Base-by-base conservation (phyloP, 192 early-diverging fungal species). In the Backusella liffmaniae region DNA sequence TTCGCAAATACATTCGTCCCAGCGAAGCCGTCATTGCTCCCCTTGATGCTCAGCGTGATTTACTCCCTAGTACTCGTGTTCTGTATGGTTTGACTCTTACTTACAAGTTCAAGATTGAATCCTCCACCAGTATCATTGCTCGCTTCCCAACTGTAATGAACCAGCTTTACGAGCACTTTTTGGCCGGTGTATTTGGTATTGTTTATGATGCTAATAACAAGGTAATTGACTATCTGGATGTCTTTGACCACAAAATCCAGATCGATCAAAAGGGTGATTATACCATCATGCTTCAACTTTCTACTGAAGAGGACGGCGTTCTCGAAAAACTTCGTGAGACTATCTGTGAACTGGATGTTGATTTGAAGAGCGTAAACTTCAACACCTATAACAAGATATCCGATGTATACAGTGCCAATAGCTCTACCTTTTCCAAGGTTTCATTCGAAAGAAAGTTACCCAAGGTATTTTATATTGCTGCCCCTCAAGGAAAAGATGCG, bases 171-270 rank as follows among this genome's bases (percentile, higher is more conserved):
- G 98, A 96, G 73, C 86, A 82, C 70, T 92, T 87, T 74, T 76
- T 93, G 5, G 92, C 94, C 42, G 87, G 90, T 75, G 87, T 95
- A 26, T 83, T 86, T 74, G 79, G 85, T 34, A 86, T 91, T 35
- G 36, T 99, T 4, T 96, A 90, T 77, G 95, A 99, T 79, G 84
- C 83, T 13, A 91, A 95, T 86, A 92, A 95, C 86, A 88, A 90
- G 70, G 81, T 92, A 6, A 67, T 95, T 21, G 88, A 84, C 0
- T 88, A 85, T 26, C 83, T 92, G 62, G 94, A 94, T 83, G 87
- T 93, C 30, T 97, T 95, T 79, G 77, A 92, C 30, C 91, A 90
- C 69, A 76, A 74, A 0, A 73, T 94, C 23, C 91, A 92, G 44
- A 77, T 99, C 9, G 76, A 82, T 29, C 86, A 88, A 74, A 88